A percentile compares a stretch with the other conserved stretches of the same genome.
These are phyloP conservation scores for Exophiala aquamarina DNA, from an alignment of 2,329 filamentous ascomycete genomes.

Conservation along the genomic window DNA sequence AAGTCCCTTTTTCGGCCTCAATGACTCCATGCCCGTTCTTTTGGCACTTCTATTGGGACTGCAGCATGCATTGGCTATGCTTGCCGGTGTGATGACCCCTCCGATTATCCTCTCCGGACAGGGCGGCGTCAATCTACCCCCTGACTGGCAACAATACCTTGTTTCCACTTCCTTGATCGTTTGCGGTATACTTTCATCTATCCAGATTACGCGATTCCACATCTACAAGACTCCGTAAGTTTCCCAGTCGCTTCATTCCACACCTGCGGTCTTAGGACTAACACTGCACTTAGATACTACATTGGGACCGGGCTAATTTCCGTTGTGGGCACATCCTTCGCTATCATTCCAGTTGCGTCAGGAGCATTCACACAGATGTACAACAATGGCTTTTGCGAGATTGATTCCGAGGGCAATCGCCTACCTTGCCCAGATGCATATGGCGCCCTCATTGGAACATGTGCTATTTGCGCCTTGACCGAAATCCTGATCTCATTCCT, in stretches of 20 bases:
- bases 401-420: slow-evolving; percentile 54
- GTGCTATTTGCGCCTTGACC: slow-evolving; percentile 48
- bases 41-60: slow-evolving; percentile 67
- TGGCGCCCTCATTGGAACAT: slow-evolving; percentile 63
- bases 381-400: slow-evolving; percentile 61
- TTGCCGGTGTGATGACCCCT: slow-evolving; percentile 61
- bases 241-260: not conserved
- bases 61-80: slow-evolving; percentile 69
- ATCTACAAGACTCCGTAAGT: slow-evolving; percentile 55
- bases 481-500: slow-evolving; percentile 67
- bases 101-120: slow-evolving; percentile 62
- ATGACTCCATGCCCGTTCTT: slow-evolving; percentile 67
- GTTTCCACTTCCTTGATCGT: slow-evolving; percentile 69
- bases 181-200: slow-evolving; percentile 62
- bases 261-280: too few relatives aligned
- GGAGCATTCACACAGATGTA: slow-evolving; percentile 66
- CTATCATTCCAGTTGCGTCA: slow-evolving; percentile 64
- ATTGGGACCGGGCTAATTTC: slow-evolving; percentile 66
- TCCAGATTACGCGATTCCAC: slow-evolving; percentile 68
- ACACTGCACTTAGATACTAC: slow-evolving; percentile 46
- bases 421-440: slow-evolving; percentile 67
- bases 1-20: slow-evolving; percentile 69
- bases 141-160: slow-evolving; percentile 60
- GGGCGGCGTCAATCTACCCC: slow-evolving; percentile 57
- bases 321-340: slow-evolving; percentile 68